Percentiles rank a stretch among this genome's conserved stretches.
Evolutionary conservation across 495 filamentous ascomycete species (phyloP).

Genomic region (Penicillium egyptiacum): DNA sequence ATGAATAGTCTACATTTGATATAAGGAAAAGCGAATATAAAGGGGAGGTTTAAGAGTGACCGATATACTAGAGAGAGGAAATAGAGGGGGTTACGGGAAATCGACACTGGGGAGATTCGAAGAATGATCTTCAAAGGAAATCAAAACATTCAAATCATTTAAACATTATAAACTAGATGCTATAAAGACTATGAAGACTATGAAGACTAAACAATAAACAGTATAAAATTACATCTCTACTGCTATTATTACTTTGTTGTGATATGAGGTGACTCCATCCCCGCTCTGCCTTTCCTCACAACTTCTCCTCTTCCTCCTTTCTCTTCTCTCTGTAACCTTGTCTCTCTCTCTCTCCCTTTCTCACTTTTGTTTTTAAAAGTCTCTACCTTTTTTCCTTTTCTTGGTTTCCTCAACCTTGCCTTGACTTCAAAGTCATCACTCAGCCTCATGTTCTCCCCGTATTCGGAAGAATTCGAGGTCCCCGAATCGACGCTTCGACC

Average conservation of each 20-base stretch:
- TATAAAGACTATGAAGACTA: not conserved
- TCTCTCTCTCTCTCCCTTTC: conserved; percentile 19
- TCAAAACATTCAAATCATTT: not conserved
- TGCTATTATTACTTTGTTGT: conserved; percentile 15
- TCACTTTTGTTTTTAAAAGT: conserved; percentile 18
- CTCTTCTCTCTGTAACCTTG: conserved; percentile 17
- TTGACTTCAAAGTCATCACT: conserved; percentile 15
- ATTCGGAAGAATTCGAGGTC: conserved; percentile 38
- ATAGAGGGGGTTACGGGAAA: not conserved
- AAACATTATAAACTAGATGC: not conserved
- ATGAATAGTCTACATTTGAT: not conserved
- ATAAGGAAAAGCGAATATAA: not conserved
- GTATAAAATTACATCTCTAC: not conserved
- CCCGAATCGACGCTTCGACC: conserved; percentile 35
- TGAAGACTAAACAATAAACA: not conserved
- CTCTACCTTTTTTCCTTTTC: conserved; percentile 4
- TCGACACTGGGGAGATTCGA: not conserved
- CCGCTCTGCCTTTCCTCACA: conserved; percentile 23
- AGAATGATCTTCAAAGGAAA: not conserved
- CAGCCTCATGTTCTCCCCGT: conserved; percentile 38
- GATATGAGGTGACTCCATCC: conserved; percentile 37
- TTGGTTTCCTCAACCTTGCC: conserved; percentile 14
- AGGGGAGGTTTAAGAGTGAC: not conserved
- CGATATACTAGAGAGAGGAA: not conserved
- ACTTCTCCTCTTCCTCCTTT: conserved; percentile 10